These are phyloP conservation scores for Trametes hirsuta DNA, from an alignment of 1,284 basidiomycete genomes.

Conservation along the genomic window DNA sequence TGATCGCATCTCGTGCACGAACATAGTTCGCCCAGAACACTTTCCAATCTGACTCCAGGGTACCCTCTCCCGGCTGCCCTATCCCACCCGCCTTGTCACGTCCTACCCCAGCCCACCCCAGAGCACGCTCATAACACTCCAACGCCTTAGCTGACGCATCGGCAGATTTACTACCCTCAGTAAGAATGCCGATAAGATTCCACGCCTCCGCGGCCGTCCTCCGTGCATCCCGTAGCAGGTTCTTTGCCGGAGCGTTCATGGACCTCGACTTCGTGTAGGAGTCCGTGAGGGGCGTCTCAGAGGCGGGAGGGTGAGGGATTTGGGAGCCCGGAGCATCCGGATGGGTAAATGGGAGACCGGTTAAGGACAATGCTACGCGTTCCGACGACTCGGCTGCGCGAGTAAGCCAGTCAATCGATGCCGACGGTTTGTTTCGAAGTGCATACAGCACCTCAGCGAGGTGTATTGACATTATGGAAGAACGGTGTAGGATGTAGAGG, in stretches of 20 bases:
- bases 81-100: conserved; percentile 39
- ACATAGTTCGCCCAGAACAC: conserved; percentile 51
- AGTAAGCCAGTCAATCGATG: conserved; percentile 60
- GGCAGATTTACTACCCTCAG: conserved; percentile 40
- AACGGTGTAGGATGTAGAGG: conserved; percentile 72
- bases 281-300: conserved; percentile 46
- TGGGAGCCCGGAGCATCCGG: conserved; percentile 42
- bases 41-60: conserved; percentile 60
- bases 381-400: conserved; percentile 71
- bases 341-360: conserved; percentile 43
- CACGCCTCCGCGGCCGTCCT: conserved; percentile 74
- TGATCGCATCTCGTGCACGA: conserved; percentile 40
- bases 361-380: conserved; percentile 59
- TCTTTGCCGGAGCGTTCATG: conserved; percentile 59
- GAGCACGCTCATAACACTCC: conserved; percentile 62
- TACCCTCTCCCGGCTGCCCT: conserved; percentile 51
- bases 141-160: conserved; percentile 44
- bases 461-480: conserved; percentile 74
- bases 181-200: conserved; percentile 57
- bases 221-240: conserved; percentile 68
- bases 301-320: conserved; percentile 47
- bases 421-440: conserved; percentile 43
- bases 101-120: conserved; percentile 62
- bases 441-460: conserved; percentile 76
- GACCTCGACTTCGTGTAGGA: conserved; percentile 48